phyloP scores from a whole-genome alignment of 2,329 filamentous ascomycete species.

The Trichophyton rubrum region DNA sequence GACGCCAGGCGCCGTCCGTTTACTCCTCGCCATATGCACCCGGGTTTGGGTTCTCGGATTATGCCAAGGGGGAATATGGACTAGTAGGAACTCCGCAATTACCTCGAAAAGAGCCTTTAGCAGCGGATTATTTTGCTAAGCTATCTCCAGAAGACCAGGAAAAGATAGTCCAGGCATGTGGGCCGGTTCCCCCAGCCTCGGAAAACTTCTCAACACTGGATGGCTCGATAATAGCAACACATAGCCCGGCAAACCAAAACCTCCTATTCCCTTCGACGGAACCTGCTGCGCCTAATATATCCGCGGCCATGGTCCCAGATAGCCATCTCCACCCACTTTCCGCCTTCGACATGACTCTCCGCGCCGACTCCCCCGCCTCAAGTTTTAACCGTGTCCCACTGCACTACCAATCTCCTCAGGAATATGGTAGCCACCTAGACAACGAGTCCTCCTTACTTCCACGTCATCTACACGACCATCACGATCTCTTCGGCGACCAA shows the following conservation, averaged over 20 bases:
- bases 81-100: conserved; percentile 24
- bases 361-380: conserved; percentile 32
- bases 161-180: conserved; percentile 33
- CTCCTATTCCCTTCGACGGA: conserved; percentile 12
- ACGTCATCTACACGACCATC: conserved; percentile 27
- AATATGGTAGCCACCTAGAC: conserved; percentile 27
- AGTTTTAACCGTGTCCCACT: conserved; percentile 33
- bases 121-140: conserved; percentile 31
- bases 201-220: conserved; percentile 5
- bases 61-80: conserved; percentile 29
- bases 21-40: conserved; percentile 35
- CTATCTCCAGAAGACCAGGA: conserved; percentile 30
- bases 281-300: conserved; percentile 18
- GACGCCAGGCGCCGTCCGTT: conserved; percentile 26
- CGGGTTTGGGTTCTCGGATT: conserved; percentile 31
- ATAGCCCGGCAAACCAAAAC: conserved; percentile 23
- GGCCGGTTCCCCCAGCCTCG: conserved; percentile 28
- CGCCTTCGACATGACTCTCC: conserved; percentile 33
- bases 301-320: conserved; percentile 11
- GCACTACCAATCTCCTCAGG: conserved; percentile 31
- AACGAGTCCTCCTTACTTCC: conserved; percentile 17
- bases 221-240: conserved; percentile 15
- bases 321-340: conserved; percentile 21
- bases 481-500: conserved; percentile 34
- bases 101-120: conserved; percentile 28